A percentile compares a stretch with the other conserved stretches of the same genome.
These are phyloP conservation scores for Plasmopara viticola DNA, from an alignment of 352 stramenopile genomes.

Conservation along the genomic window DNA sequence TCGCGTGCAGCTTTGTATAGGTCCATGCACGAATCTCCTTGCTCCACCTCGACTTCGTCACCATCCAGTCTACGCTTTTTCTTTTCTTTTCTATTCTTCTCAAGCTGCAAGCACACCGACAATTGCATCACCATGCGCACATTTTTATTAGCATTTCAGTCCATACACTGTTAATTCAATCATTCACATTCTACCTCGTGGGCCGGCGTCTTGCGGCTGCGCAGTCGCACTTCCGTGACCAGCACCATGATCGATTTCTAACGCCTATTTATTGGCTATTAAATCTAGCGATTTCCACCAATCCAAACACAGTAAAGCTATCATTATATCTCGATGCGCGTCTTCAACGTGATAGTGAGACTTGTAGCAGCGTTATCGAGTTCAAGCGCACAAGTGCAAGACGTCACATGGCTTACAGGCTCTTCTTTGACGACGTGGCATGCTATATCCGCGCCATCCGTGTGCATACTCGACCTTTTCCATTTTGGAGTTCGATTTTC, in stretches of 20 bases:
- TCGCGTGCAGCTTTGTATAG: slow-evolving; percentile 49
- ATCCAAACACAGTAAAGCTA: slow-evolving; percentile 22
- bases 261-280: slow-evolving; percentile 5
- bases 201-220: slow-evolving; percentile 10
- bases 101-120: background rate
- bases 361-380: slow-evolving; percentile 6
- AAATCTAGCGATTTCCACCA: slow-evolving; percentile 13
- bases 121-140: slow-evolving; percentile 1
- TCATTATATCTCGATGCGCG: slow-evolving; percentile 8
- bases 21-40: slow-evolving; percentile 20
- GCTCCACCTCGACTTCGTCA: background rate
- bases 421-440: slow-evolving; percentile 3
- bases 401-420: slow-evolving; percentile 9
- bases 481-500: slow-evolving; percentile 27
- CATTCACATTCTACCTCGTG: slow-evolving; percentile 12
- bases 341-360: slow-evolving; percentile 6
- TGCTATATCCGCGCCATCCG: background rate
- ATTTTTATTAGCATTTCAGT: background rate
- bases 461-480: slow-evolving; percentile 28
- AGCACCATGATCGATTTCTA: slow-evolving; percentile 10
- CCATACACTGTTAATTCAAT: background rate
- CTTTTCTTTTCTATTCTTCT: slow-evolving; percentile 25
- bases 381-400: background rate
- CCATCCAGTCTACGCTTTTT: slow-evolving; percentile 24
- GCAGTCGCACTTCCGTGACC: slow-evolving; percentile 22